These are phyloP conservation scores for Hyaloperonospora brassicae DNA, from an alignment of 352 stramenopile genomes.

Conservation along the genomic window DNA sequence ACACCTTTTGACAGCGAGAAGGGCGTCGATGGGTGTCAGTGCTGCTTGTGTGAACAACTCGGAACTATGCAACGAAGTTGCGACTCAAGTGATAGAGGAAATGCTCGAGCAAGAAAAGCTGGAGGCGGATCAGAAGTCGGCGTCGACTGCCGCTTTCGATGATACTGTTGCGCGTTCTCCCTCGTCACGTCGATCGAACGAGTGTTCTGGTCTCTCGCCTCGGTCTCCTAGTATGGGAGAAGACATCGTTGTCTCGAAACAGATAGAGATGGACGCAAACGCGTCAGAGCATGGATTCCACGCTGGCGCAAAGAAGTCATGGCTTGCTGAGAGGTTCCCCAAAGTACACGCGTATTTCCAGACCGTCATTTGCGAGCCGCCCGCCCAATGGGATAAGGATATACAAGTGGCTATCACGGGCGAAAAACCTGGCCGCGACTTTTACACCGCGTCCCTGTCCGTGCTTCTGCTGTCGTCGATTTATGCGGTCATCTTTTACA, in stretches of 20 bases:
- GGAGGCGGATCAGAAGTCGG: slow-evolving; percentile 26
- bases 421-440: slow-evolving; percentile 72
- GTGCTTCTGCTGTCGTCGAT: slow-evolving; percentile 55
- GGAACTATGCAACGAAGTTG: slow-evolving; percentile 33
- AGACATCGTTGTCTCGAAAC: slow-evolving; percentile 39
- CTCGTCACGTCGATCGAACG: slow-evolving; percentile 14
- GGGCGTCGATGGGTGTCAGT: slow-evolving; percentile 19
- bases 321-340: slow-evolving; percentile 45
- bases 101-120: slow-evolving; percentile 38
- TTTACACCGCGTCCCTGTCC: slow-evolving; percentile 58
- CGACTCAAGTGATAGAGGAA: slow-evolving; percentile 40
- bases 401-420: slow-evolving; percentile 75
- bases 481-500: slow-evolving; percentile 75
- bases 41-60: slow-evolving; percentile 26
- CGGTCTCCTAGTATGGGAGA: slow-evolving; percentile 11
- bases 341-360: slow-evolving; percentile 51
- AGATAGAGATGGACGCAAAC: slow-evolving; percentile 59
- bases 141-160: slow-evolving; percentile 5
- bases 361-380: slow-evolving; percentile 51
- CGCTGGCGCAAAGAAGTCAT: slow-evolving; percentile 43
- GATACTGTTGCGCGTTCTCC: slow-evolving; percentile 20
- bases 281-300: slow-evolving; percentile 30
- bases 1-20: slow-evolving; percentile 8
- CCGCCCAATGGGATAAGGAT: slow-evolving; percentile 77
- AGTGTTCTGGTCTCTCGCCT: slow-evolving; percentile 13